Evolutionary conservation across 345 rosid genomes (phyloP).

Genomic region (Viola odorata): DNA sequence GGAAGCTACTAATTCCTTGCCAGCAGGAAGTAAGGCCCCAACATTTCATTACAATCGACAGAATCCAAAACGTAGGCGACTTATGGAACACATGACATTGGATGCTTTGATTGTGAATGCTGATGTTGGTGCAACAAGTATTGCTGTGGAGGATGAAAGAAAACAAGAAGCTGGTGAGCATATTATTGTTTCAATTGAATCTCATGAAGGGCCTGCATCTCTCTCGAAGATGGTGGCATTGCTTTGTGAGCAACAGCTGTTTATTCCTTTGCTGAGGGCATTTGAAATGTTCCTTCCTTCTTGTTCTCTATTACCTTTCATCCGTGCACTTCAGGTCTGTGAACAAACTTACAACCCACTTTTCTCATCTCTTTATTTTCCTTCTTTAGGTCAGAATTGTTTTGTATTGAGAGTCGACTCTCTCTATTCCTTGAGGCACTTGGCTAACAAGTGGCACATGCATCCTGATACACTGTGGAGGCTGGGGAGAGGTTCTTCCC

Average conservation of each 20-base stretch:
- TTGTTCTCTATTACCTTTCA: constrained; percentile 77
- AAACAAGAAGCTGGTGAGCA: constrained; percentile 34
- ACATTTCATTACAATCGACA: constrained; percentile 79
- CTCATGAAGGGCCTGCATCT: constrained; percentile 55
- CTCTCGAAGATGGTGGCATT: constrained; percentile 92
- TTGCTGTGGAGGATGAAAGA: constrained; percentile 37
- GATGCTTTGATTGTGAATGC: constrained; percentile 34
- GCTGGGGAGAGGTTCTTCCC: constrained; percentile 8
- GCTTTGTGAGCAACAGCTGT: constrained; percentile 85
- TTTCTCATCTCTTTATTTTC: constrained; percentile 10
- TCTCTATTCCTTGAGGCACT: constrained; percentile 8
- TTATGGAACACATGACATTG: constrained; percentile 45
- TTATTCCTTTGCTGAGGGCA: constrained; percentile 89
- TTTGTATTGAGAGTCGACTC: not conserved
- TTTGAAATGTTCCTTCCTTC: constrained; percentile 98
- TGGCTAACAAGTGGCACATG: not conserved
- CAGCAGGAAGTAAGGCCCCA: constrained; percentile 42
- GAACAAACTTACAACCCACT: constrained; percentile 14
- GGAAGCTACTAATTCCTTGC: constrained; percentile 63
- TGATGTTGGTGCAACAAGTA: constrained; percentile 23
- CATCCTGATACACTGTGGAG: constrained; percentile 9
- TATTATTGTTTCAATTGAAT: constrained; percentile 40
- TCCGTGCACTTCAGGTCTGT: constrained; percentile 97
- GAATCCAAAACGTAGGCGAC: constrained; percentile 83
- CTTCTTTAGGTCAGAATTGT: not conserved